A percentile compares a stretch with the other conserved stretches of the same genome.
phyloP scores from a whole-genome alignment of 192 early-diverging fungal genomes.

The Backusella australiensis region DNA sequence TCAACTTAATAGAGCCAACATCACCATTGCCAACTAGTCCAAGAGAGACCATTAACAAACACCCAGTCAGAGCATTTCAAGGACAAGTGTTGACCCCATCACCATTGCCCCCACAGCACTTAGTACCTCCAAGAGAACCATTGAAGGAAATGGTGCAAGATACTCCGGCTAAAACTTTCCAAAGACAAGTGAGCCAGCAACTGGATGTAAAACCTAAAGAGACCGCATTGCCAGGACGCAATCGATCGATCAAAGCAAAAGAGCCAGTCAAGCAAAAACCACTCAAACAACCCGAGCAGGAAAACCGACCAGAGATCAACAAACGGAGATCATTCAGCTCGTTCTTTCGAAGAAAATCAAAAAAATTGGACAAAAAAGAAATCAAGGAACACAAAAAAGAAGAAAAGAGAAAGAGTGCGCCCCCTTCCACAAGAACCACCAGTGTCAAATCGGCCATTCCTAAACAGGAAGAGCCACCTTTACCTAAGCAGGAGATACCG shows the following conservation, averaged over 20 bases:
- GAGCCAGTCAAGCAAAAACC: neutral
- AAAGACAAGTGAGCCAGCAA: neutral
- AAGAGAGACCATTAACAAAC: neutral
- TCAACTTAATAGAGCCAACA: neutral
- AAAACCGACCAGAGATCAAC: neutral
- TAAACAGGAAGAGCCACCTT: constrained; percentile 3
- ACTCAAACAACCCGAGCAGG: neutral
- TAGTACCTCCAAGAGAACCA: neutral
- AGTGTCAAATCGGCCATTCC: neutral
- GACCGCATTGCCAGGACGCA: neutral
- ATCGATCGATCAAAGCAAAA: neutral
- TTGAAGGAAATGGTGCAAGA: neutral
- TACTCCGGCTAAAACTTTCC: neutral
- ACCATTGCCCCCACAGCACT: neutral
- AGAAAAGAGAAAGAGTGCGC: constrained; percentile 9
- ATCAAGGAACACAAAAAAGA: neutral
- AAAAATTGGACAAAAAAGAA: neutral
- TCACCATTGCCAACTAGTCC: neutral
- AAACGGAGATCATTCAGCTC: constrained; percentile 8
- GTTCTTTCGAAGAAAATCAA: constrained; percentile 11
- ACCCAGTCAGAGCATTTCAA: neutral
- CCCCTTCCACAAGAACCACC: neutral
- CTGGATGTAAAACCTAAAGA: neutral
- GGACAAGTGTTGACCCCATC: neutral
- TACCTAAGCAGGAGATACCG: neutral